A percentile compares a stretch with the other conserved stretches of the same genome.
Conservation (phyloP, 495 filamentous ascomycete species). For the Annulohypoxylon bovei region DNA sequence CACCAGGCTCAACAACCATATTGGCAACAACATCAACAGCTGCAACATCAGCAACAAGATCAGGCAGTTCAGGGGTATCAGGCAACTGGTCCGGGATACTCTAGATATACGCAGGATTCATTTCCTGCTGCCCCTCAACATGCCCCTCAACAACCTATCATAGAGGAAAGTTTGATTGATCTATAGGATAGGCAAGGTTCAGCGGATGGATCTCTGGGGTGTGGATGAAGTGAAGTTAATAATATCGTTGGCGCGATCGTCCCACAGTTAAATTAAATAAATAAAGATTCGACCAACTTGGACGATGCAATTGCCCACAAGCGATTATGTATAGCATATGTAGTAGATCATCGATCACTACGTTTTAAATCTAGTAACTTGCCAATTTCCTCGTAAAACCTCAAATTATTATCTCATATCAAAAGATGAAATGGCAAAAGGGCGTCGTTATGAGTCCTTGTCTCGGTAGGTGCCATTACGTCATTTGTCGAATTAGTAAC, state of each 20-base stretch:
- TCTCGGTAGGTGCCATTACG: background rate
- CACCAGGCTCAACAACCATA: conserved; percentile 51
- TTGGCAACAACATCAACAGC: conserved; percentile 51
- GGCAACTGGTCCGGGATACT: conserved; percentile 54
- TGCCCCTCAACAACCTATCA: conserved; percentile 68
- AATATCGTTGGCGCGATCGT: background rate
- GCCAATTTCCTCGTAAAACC: background rate
- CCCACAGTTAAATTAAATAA: background rate
- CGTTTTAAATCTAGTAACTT: background rate
- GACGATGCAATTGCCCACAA: background rate
- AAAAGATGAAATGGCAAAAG: too few species aligned
- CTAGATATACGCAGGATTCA: conserved; percentile 69
- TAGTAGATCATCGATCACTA: background rate
- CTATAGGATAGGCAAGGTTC: conserved; percentile 53
- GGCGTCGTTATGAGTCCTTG: background rate
- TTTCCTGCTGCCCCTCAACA: conserved; percentile 72
- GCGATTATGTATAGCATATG: background rate
- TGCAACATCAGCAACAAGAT: conserved; percentile 36
- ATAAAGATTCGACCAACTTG: background rate
- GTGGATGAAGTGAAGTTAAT: conserved; percentile 1
- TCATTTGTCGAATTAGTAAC: background rate
- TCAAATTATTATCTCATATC: background rate
- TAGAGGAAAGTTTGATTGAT: conserved; percentile 95
- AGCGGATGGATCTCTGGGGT: background rate
- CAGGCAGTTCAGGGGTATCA: conserved; percentile 58